Percentiles rank a stretch among this genome's conserved stretches.
Conservation (phyloP, 495 filamentous ascomycete species). For the Amphirosellinia nigrospora region DNA sequence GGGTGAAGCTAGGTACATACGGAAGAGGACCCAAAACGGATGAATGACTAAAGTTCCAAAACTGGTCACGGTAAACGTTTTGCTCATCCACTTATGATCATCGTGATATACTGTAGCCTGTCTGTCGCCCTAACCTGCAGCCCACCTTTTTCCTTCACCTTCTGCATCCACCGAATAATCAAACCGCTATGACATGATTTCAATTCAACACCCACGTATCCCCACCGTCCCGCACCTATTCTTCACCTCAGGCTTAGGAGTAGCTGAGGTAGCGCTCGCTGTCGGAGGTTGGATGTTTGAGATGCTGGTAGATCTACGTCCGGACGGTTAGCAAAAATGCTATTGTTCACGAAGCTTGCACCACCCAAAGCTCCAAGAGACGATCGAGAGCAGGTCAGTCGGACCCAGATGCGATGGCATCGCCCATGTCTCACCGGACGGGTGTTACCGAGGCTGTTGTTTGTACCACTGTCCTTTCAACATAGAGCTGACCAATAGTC, state of each 20-base stretch:
- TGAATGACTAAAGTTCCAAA: slow-evolving; percentile 8
- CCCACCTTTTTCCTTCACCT: slow-evolving; percentile 14
- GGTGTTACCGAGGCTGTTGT: slow-evolving; percentile 11
- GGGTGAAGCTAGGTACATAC: neutral
- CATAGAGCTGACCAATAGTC: slow-evolving; percentile 28
- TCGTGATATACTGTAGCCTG: slow-evolving; percentile 21
- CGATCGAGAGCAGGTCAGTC: slow-evolving; percentile 67
- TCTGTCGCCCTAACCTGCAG: slow-evolving; percentile 9
- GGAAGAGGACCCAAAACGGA: slow-evolving; percentile 20
- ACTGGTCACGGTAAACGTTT: slow-evolving; percentile 21
- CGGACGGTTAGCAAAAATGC: slow-evolving; percentile 47
- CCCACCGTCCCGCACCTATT: slow-evolving; percentile 2
- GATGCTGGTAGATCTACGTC: slow-evolving; percentile 19
- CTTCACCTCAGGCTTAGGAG: slow-evolving; percentile 8
- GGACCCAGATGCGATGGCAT: neutral
- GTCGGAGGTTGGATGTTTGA: slow-evolving; percentile 10
- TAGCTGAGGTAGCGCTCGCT: neutral
- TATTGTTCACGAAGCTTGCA: slow-evolving; percentile 63
- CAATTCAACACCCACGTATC: slow-evolving; percentile 9
- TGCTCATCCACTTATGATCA: slow-evolving; percentile 1
- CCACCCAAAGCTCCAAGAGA: slow-evolving; percentile 65
- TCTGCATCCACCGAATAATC: slow-evolving; percentile 3
- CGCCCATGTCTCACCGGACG: neutral
- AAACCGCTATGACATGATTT: slow-evolving; percentile 2
- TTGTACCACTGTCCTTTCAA: neutral